These are phyloP conservation scores for Dactylella cylindrospora DNA, from an alignment of 2,329 filamentous ascomycete genomes.

Conservation along the genomic window DNA sequence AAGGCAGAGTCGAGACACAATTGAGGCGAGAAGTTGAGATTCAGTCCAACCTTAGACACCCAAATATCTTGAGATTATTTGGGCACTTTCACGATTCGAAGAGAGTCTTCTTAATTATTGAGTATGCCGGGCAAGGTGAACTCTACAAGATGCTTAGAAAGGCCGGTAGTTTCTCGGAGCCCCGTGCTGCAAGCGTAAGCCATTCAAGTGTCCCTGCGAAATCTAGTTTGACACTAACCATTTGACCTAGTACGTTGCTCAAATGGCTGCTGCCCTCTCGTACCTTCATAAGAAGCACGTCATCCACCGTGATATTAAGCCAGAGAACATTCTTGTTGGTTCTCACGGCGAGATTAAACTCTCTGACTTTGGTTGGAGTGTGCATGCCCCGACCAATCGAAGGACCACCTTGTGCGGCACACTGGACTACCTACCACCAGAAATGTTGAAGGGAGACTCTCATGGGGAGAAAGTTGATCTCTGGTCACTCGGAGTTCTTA, in stretches of 20 bases:
- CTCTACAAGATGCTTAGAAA: constrained; percentile 82
- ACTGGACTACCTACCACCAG: constrained; percentile 92
- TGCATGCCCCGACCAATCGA: constrained; percentile 92
- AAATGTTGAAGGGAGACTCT: constrained; percentile 93
- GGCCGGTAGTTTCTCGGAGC: constrained; percentile 78
- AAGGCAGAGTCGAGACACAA: constrained; percentile 81
- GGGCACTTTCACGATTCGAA: constrained; percentile 89
- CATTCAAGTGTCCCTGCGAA: background rate
- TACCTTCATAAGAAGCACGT: constrained; percentile 97
- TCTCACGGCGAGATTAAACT: constrained; percentile 99
- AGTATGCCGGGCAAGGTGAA: constrained; percentile 83
- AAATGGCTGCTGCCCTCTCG: constrained; percentile 84
- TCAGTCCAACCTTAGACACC: constrained; percentile 81
- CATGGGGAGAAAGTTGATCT: constrained; percentile 95
- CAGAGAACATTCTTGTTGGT: constrained; percentile 92
- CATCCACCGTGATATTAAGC: constrained; percentile 97
- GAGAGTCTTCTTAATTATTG: constrained; percentile 81
- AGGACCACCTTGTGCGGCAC: constrained; percentile 96
- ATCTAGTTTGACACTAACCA: constrained; percentile 1
- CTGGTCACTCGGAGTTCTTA: constrained; percentile 92
- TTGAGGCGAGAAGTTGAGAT: constrained; percentile 87
- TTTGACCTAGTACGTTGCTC: constrained; percentile 68
- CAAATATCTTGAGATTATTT: constrained; percentile 79
- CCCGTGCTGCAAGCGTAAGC: constrained; percentile 67
- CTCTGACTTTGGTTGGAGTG: constrained; percentile 97